Evolutionary conservation across 2,329 filamentous ascomycete genomes (phyloP).

Genomic region (Aspergillus tubingensis): DNA sequence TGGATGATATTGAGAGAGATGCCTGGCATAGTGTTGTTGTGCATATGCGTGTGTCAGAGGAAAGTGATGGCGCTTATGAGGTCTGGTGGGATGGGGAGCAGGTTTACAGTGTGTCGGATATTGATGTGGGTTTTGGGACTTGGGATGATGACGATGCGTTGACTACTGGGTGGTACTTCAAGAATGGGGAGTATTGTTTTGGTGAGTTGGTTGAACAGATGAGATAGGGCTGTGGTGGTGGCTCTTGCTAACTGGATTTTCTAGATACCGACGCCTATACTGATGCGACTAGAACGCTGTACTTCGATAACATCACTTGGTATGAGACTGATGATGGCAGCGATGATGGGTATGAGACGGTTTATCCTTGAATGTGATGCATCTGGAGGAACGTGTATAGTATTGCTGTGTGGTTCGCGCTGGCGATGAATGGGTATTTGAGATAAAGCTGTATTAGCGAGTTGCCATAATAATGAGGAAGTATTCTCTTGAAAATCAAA

Average conservation of each 20-base stretch:
- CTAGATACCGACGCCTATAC: neutral
- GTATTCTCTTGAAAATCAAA: too few relatives aligned
- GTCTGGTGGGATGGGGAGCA: conserved; percentile 8
- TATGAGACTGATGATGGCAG: neutral
- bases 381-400: too few relatives aligned
- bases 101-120: neutral
- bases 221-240: neutral
- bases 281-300: neutral
- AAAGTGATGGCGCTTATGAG: neutral
- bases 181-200: conserved; percentile 4
- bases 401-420: too few relatives aligned
- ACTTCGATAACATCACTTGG: conserved; percentile 1
- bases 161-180: conserved; percentile 2
- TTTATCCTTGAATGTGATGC: neutral
- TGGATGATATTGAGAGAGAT: conserved; percentile 3
- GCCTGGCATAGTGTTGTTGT: neutral
- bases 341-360: conserved; percentile 1
- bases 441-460: too few relatives aligned
- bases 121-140: conserved; percentile 2
- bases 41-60: neutral
- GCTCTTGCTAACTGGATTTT: neutral
- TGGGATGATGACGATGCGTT: conserved; percentile 1
- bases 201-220: neutral
- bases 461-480: too few relatives aligned
- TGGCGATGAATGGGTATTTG: too few relatives aligned